A percentile compares a stretch with the other conserved stretches of the same genome.
These are phyloP conservation scores for Chlorella sp. DNA, from an alignment of 139 green algal species.

Conservation along the genomic window DNA sequence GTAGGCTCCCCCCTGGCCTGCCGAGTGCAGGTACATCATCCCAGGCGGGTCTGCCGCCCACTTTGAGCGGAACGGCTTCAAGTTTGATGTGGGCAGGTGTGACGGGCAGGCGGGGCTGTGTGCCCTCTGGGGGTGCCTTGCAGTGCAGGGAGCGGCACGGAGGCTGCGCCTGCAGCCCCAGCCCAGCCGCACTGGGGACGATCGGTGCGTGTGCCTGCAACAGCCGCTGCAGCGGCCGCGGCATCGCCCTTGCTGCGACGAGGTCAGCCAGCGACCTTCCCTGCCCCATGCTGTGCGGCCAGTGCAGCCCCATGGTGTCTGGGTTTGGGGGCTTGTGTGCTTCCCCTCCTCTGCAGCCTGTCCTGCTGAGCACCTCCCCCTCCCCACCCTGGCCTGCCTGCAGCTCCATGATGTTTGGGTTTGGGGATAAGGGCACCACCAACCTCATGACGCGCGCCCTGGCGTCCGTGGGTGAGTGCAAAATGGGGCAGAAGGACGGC, in stretches of 20 bases:
- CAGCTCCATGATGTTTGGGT: conserved; percentile 97
- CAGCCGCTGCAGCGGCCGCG: not conserved
- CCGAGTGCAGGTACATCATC: conserved; percentile 82
- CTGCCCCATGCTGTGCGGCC: too few relatives aligned
- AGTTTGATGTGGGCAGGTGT: conserved; percentile 85
- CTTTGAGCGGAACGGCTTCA: conserved; percentile 92
- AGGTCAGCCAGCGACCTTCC: too few relatives aligned
- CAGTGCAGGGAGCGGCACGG: conserved; percentile 12
- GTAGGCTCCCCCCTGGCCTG: not conserved
- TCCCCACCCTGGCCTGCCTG: conserved; percentile 6
- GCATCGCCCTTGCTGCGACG: not conserved
- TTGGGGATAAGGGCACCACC: conserved; percentile 89
- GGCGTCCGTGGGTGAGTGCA: conserved; percentile 60
- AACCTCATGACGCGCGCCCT: conserved; percentile 96
- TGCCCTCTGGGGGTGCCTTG: too few relatives aligned
- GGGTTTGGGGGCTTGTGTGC: too few relatives aligned
- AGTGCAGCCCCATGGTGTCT: too few relatives aligned
- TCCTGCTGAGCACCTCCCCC: too few relatives aligned
- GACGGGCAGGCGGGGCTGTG: too few relatives aligned
- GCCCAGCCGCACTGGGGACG: too few relatives aligned
- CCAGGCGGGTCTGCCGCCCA: conserved; percentile 89
- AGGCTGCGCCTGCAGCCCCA: not conserved
- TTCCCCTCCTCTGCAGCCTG: too few relatives aligned
- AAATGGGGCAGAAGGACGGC: too few relatives aligned
- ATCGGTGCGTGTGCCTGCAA: too few relatives aligned